Conservation (phyloP, 2,329 filamentous ascomycete species). For the Escovopsis sp. region DNA sequence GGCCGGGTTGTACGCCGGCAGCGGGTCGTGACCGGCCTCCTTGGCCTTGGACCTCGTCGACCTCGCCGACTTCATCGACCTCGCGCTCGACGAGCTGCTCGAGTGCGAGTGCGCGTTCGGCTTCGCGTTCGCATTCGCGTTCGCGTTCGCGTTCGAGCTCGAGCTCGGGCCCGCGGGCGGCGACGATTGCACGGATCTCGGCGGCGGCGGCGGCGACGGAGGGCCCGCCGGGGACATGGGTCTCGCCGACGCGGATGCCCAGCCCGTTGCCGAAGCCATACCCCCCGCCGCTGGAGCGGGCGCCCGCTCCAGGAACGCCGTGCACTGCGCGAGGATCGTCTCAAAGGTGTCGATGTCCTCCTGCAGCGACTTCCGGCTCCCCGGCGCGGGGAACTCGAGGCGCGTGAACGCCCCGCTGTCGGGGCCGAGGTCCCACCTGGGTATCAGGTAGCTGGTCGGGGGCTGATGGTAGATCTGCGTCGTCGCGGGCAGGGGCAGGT, state of each 20-base stretch:
- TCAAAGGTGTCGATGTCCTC: constrained; percentile 95
- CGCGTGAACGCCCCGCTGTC: constrained; percentile 83
- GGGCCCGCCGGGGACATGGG: constrained; percentile 25
- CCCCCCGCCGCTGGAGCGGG: constrained; percentile 37
- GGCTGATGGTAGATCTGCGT: constrained; percentile 97
- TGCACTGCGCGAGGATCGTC: constrained; percentile 95
- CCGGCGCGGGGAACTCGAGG: constrained; percentile 71
- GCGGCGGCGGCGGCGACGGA: no score
- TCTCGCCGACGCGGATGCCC: no score
- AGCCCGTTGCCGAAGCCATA: no score
- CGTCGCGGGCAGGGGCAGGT: constrained; percentile 82
- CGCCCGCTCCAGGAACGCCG: constrained; percentile 79
- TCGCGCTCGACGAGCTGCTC: constrained; percentile 14
- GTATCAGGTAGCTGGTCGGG: constrained; percentile 82
- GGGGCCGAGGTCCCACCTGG: constrained; percentile 82
- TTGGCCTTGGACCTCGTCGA: constrained; percentile 25
- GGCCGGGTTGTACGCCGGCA: constrained; percentile 63
- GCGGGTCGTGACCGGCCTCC: constrained; percentile 26
- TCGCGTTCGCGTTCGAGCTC: no score
- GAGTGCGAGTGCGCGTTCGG: no score
- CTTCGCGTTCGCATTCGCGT: no score
- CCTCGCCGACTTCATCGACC: constrained; percentile 14
- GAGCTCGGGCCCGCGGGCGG: no score
- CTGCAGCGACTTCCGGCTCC: constrained; percentile 58
- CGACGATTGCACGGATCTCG: no score